These are phyloP conservation scores for Monosiga brevicollis DNA, from an alignment of 78 protist species.

Conservation along the genomic window DNA sequence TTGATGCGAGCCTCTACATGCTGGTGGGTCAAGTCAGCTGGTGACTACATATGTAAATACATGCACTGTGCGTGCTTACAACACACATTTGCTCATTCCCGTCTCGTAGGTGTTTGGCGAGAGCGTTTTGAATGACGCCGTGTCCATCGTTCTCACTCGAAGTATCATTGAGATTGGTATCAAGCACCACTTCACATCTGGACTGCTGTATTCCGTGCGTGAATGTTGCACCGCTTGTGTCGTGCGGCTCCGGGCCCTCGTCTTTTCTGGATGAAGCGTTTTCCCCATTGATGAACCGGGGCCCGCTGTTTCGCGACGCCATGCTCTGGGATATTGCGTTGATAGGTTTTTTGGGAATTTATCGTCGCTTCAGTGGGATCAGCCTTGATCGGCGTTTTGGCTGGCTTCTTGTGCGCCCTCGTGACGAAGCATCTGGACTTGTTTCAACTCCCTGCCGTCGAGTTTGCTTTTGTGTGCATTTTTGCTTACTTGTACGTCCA, in stretches of 20 bases:
- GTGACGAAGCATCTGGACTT: conserved; percentile 18
- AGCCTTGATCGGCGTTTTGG: conserved; percentile 30
- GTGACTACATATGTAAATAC: too few relatives aligned
- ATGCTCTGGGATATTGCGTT: too few relatives aligned
- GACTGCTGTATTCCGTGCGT: too few relatives aligned
- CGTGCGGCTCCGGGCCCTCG: too few relatives aligned
- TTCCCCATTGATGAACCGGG: too few relatives aligned
- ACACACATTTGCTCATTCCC: too few relatives aligned
- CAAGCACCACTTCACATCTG: too few relatives aligned
- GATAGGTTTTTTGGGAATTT: conserved; percentile 4
- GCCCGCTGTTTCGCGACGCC: too few relatives aligned
- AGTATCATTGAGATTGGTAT: background rate
- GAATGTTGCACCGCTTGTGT: too few relatives aligned
- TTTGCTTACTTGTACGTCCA: background rate
- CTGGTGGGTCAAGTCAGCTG: too few relatives aligned
- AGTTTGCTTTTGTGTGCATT: background rate
- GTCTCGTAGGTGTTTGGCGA: conserved; percentile 93
- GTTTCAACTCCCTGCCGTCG: background rate
- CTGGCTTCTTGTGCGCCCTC: conserved; percentile 24
- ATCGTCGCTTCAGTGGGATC: conserved; percentile 43
- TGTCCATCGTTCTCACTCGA: conserved; percentile 62
- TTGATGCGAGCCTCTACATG: conserved; percentile 62
- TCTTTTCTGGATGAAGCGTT: too few relatives aligned
- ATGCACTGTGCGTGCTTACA: too few relatives aligned
- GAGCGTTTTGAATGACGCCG: conserved; percentile 84